Conservation (phyloP, 129 eudicot species). For the Pulicaria dysenterica region DNA sequence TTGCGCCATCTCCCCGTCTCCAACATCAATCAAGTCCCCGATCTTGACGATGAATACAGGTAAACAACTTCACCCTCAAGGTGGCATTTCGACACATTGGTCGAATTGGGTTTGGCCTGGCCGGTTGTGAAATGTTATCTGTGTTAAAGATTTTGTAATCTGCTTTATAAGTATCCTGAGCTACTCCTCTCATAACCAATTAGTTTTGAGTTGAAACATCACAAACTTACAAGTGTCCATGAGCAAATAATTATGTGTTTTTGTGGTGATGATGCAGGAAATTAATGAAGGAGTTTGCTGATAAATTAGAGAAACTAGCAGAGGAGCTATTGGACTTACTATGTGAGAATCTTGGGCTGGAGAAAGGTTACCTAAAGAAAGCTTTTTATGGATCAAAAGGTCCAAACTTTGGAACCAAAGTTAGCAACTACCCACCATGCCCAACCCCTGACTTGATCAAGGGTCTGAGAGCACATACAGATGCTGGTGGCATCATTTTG, state of each 20-base stretch:
- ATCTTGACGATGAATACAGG: conserved; percentile 61
- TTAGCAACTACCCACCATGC: conserved; percentile 80
- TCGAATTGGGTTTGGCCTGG: too few species aligned
- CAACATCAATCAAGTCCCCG: conserved; percentile 53
- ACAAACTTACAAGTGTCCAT: too few species aligned
- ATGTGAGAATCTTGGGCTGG: conserved; percentile 70
- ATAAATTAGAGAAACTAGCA: conserved; percentile 55
- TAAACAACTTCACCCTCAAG: not conserved
- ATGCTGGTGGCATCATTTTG: conserved; percentile 77
- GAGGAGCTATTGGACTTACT: conserved; percentile 61
- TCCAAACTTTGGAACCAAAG: conserved; percentile 76
- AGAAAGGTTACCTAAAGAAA: conserved; percentile 68
- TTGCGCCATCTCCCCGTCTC: conserved; percentile 59
- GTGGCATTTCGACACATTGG: too few species aligned
- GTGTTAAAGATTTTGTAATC: too few species aligned
- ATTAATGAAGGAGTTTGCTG: conserved; percentile 65
- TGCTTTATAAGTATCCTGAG: too few species aligned
- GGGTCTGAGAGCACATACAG: conserved; percentile 79
- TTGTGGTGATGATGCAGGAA: conserved; percentile 42
- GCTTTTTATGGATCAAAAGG: conserved; percentile 73
- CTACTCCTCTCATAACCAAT: too few species aligned
- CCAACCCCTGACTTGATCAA: conserved; percentile 77
- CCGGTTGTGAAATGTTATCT: too few species aligned
- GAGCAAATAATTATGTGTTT: not conserved
- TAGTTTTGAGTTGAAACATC: too few species aligned